phyloP scores from a whole-genome alignment of 495 filamentous ascomycete genomes.

The Lasiosphaeria ovina region DNA sequence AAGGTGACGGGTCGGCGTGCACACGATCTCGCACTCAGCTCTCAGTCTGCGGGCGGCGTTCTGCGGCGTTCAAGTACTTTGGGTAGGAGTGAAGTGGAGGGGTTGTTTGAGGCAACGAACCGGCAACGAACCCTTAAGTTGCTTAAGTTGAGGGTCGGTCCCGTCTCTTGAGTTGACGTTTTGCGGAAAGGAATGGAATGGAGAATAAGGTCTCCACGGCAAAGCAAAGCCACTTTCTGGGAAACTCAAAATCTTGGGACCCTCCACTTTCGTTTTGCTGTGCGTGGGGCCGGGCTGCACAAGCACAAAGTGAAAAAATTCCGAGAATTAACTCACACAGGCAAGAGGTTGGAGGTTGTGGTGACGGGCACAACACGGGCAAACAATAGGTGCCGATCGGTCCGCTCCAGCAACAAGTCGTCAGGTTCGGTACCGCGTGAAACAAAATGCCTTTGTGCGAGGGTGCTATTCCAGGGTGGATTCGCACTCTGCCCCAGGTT shows the following conservation, averaged over 20 bases:
- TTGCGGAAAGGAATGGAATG: too few species aligned
- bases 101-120: slow-evolving; percentile 7
- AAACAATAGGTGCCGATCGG: neutral
- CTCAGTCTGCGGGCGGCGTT: neutral
- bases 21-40: neutral
- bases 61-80: neutral
- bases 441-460: slow-evolving; percentile 1
- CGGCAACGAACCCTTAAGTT: too few species aligned
- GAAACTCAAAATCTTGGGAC: neutral
- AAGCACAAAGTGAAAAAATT: neutral
- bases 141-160: too few species aligned
- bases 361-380: too few species aligned
- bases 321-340: too few species aligned
- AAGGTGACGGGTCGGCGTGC: slow-evolving; percentile 15
- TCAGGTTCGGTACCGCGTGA: slow-evolving; percentile 6
- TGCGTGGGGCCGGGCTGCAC: neutral
- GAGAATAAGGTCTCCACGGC: too few species aligned
- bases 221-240: neutral
- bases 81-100: neutral
- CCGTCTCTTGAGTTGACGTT: too few species aligned
- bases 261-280: neutral
- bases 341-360: too few species aligned
- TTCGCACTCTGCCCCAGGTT: slow-evolving; percentile 13
- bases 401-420: slow-evolving; percentile 15
- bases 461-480: slow-evolving; percentile 6